Base-by-base conservation (phyloP, 2,329 filamentous ascomycete species). In the Sphaerulina vaccinii region DNA sequence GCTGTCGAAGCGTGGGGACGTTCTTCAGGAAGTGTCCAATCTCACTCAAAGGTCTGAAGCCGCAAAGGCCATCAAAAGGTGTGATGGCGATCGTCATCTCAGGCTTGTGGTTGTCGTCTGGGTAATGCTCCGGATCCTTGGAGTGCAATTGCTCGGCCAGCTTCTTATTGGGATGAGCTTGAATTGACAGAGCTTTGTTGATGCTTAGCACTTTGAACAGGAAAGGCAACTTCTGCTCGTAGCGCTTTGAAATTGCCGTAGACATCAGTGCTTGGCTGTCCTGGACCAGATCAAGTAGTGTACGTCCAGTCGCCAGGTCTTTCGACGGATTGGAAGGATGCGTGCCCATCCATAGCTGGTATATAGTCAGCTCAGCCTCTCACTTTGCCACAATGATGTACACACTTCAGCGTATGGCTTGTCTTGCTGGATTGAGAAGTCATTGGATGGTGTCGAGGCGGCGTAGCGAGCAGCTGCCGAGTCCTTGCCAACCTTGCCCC, bases 41-140 rank as follows among this genome's bases (percentile, higher is more conserved):
- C 73, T 99, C 91, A 4, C 75, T 77, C 18, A 96, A 77, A 0
- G 93, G 93, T 8, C 93, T 83, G 78, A 99, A 99, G 27, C 93
- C 93, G 65, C 93, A 99, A 27, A 99, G 81, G 0, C 93, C 93
- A 69, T 97, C 92, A 61, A 99, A 99, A 0, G 90, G 86, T 1
- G 93, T 97, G 65, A 99, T 86, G 56, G 93, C 93, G 70, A 99
- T 96, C 57, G 93, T 91, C 93, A 99, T 99, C 74, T 99, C 93
- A 27, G 93, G 93, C 75, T 99, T 99, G 79, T 99, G 93, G 75
- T 99, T 99, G 76, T 97, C 92, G 77, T 99, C 90, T 72, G 92
- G 93, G 69, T 99, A 99, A 77, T 99, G 95, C 73, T 89, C 89
- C 42, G 90, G 81, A 68, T 99, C 92, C 57, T 80, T 84, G 33